These are phyloP conservation scores for Moniliophthora roreri DNA, from an alignment of 1,284 basidiomycete species.

Conservation along the genomic window DNA sequence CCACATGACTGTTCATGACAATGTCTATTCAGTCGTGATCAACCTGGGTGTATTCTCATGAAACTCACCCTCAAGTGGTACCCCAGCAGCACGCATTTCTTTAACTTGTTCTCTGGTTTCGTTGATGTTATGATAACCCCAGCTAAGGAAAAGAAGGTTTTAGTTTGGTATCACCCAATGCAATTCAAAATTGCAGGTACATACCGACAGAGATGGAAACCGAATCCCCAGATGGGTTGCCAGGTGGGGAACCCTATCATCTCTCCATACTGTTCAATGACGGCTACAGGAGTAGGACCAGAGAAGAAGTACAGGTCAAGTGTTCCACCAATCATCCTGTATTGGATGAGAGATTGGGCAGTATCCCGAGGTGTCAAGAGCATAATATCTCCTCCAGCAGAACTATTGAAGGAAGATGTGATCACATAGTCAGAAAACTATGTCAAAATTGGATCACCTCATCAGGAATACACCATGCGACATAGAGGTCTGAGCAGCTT, in stretches of 20 bases:
- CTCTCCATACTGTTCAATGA: slow-evolving; percentile 67
- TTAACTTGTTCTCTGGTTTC: slow-evolving; percentile 51
- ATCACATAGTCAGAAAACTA: not conserved
- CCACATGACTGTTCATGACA: slow-evolving; percentile 56
- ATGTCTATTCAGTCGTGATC: slow-evolving; percentile 7
- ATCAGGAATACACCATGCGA: slow-evolving; percentile 73
- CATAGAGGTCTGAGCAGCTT: slow-evolving; percentile 44
- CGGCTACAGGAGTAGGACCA: slow-evolving; percentile 61
- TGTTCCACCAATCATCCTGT: slow-evolving; percentile 63
- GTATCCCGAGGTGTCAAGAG: slow-evolving; percentile 54
- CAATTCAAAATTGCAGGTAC: slow-evolving; percentile 16
- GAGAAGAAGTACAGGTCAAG: slow-evolving; percentile 73
- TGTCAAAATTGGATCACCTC: slow-evolving; percentile 35
- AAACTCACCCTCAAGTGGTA: slow-evolving; percentile 61
- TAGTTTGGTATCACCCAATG: not conserved
- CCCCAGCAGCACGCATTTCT: slow-evolving; percentile 59
- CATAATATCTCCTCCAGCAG: slow-evolving; percentile 66
- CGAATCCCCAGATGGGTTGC: slow-evolving; percentile 71
- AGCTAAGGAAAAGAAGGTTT: too few species aligned
- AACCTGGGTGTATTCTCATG: slow-evolving; percentile 1
- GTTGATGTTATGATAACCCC: slow-evolving; percentile 52
- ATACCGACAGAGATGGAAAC: slow-evolving; percentile 69
- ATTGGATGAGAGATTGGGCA: slow-evolving; percentile 58
- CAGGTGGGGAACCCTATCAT: slow-evolving; percentile 62
- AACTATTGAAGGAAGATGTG: slow-evolving; percentile 24